A percentile compares a stretch with the other conserved stretches of the same genome.
Evolutionary conservation across 768 basidiomycete genomes (phyloP).

Genomic region (Tubosaeta sp.): DNA sequence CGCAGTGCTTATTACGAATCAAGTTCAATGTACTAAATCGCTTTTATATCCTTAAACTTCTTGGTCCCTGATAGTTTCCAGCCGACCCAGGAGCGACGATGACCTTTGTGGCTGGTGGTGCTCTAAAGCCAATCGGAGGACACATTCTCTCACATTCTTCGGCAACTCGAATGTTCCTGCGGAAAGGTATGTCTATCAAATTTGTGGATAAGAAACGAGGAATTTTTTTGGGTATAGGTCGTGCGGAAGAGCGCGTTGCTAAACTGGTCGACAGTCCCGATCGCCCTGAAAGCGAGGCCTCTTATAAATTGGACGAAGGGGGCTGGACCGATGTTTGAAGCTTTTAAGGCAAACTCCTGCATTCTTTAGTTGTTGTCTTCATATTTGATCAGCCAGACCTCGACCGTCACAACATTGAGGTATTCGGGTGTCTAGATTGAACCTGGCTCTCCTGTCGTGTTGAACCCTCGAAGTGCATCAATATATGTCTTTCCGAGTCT

Average conservation of each 20-base stretch:
- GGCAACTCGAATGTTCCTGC: conserved; percentile 79
- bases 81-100: conserved; percentile 94
- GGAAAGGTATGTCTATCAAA: conserved; percentile 58
- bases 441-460: background rate
- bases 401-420: background rate
- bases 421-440: background rate
- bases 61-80: conserved; percentile 28
- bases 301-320: conserved; percentile 87
- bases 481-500: background rate
- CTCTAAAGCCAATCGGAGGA: conserved; percentile 86
- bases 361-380: background rate
- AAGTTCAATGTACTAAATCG: conserved; percentile 68
- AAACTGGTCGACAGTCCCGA: conserved; percentile 90
- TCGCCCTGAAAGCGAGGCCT: conserved; percentile 85
- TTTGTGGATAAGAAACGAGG: background rate
- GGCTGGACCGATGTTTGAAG: conserved; percentile 81
- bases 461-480: background rate
- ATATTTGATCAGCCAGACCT: background rate
- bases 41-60: background rate
- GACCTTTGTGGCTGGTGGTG: conserved; percentile 93
- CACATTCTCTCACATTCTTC: conserved; percentile 86
- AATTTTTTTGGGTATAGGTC: conserved; percentile 44
- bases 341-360: background rate
- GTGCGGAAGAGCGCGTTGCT: conserved; percentile 87
- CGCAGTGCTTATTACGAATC: conserved; percentile 85